phyloP scores from a whole-genome alignment of 768 basidiomycete genomes.

The Leccinum broughii region DNA sequence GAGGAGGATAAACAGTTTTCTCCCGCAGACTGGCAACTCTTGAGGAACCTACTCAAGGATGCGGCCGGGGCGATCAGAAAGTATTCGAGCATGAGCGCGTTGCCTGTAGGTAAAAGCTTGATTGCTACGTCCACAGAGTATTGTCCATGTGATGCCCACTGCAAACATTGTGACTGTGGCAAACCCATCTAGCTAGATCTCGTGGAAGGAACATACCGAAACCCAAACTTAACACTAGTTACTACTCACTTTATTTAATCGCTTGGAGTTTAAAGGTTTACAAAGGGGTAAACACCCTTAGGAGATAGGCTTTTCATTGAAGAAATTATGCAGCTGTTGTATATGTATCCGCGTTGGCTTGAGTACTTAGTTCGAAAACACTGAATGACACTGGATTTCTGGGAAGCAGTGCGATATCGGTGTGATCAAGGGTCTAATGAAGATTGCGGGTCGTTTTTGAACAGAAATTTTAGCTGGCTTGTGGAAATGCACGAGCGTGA shows the following conservation, averaged over 20 bases:
- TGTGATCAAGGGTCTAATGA: neutral
- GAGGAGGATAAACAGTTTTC: neutral
- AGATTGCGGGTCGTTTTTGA: neutral
- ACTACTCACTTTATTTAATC: neutral
- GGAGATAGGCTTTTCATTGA: neutral
- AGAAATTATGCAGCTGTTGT: neutral
- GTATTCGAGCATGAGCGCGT: neutral
- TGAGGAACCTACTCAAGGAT: conserved; percentile 17
- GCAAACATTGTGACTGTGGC: neutral
- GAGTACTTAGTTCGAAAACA: neutral
- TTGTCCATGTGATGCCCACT: neutral
- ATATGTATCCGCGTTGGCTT: neutral
- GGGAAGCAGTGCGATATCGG: neutral
- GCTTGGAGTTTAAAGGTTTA: neutral
- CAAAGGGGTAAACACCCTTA: neutral
- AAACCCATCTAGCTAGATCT: neutral
- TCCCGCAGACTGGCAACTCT: neutral
- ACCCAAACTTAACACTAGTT: neutral
- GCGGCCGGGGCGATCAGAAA: conserved; percentile 17
- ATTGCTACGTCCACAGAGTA: neutral
- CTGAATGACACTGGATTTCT: neutral
- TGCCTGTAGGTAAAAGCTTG: conserved; percentile 4
- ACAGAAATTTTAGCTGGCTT: neutral
- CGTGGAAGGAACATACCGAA: neutral
- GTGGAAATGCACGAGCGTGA: neutral